Evolutionary conservation across 768 basidiomycete species (phyloP), one percentile per base, ranked within the genome.

Genomic region (Phlegmacium glaucopus): DNA sequence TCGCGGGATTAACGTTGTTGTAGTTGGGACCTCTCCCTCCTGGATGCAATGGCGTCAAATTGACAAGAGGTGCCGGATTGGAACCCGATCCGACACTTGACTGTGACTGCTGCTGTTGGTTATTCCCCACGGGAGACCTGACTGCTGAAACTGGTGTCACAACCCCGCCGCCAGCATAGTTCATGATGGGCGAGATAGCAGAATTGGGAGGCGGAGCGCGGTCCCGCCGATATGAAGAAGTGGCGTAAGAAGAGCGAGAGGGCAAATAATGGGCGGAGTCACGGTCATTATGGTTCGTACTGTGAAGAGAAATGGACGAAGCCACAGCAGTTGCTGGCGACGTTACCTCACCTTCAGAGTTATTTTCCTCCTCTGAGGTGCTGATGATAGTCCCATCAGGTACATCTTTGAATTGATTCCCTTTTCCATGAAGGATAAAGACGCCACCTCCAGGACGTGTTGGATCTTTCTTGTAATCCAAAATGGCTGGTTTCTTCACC

Each of bases 391-490:
- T 72, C 7, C 82, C 82, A 47, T 70, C 72, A 5, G 80, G 76
- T 29, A 87, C 40, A 53, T 83, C 79, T 47, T 74, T 70, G 49
- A 80, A 75, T 55, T 76, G 69, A 32, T 66, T 72, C 39, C 67
- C 68, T 42, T 77, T 75, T 10, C 75, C 71, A 36, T 70, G 71
- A 3, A 86, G 90, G 39, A 94, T 62, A 55, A 88, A 96, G 6
- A 94, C 83, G 9, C 93, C 93, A 8, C 85, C 85, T n/a, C 91
- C 92, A 9, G 90, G 90, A 39, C 86, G 77, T 39, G 83, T 82
- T 6, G 80, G 77, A 62, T 95, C 93, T 53, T 85, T 85, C 59
- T 80, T 77, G 69, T 89, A 95, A 51, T 83, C 76, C 44, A 94
- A 67, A 37, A 75, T 66, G 4, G 77, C 58, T 5, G 76, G 78